Evolutionary conservation across 2,329 filamentous ascomycete genomes (phyloP).

Genomic region (Curvularia hawaiiensis): DNA sequence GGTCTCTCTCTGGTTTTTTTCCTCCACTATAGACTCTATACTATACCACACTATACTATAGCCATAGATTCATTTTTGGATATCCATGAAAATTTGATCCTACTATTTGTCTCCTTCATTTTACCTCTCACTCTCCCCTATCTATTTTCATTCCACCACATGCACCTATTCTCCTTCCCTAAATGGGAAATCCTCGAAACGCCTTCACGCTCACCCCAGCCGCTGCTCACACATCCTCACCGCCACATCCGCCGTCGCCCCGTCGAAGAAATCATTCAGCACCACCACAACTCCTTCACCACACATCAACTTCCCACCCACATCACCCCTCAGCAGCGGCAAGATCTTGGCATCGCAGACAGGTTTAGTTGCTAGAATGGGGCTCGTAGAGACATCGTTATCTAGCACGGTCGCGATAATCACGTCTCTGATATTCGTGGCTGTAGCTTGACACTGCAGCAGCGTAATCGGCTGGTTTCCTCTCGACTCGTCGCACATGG

Average conservation of each 20-base stretch:
- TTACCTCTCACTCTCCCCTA: not conserved
- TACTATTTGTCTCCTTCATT: too few species aligned
- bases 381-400: slow-evolving; percentile 52
- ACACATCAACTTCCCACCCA: slow-evolving; percentile 43
- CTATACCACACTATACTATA: not conserved
- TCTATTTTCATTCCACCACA: not conserved
- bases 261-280: slow-evolving; percentile 59
- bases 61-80: not conserved
- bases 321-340: slow-evolving; percentile 54
- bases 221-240: slow-evolving; percentile 50
- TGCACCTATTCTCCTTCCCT: not conserved
- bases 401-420: slow-evolving; percentile 55
- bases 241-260: slow-evolving; percentile 55
- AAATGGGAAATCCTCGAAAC: too few species aligned
- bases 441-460: slow-evolving; percentile 58
- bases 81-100: not conserved
- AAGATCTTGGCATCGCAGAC: slow-evolving; percentile 56
- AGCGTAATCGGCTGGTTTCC: slow-evolving; percentile 30
- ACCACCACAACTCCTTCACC: slow-evolving; percentile 54
- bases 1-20: not conserved
- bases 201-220: slow-evolving; percentile 28
- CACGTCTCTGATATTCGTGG: slow-evolving; percentile 56
- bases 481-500: slow-evolving; percentile 25
- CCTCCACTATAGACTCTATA: not conserved
- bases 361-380: slow-evolving; percentile 56